Base-by-base conservation (phyloP, 2,329 filamentous ascomycete genomes). In the Paracamarosporium sp. region DNA sequence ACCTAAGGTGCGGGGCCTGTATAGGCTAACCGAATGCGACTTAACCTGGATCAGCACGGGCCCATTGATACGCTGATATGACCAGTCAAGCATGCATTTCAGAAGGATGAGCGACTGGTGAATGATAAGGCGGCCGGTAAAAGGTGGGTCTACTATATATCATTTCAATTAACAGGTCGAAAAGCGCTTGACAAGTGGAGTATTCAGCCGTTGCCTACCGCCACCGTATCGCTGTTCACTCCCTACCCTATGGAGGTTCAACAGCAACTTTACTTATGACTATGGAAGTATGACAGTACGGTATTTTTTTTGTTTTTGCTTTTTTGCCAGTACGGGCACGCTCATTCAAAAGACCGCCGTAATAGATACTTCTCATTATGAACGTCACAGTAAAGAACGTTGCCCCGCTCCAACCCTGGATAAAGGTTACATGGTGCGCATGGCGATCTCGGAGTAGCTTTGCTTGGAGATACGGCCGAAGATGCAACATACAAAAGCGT, bases 401-500 rank as follows among this genome's bases (percentile, higher is more conserved):
- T 31, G 36, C 48, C 48, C 48, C 48, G 17, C 48, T 41, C 36
- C 27, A 31, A 43, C 36, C 35, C 27, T 41, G 48, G 24, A n/a
- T n/a, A n/a, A n/a, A 51, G 48, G 46, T 38, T 50, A 50, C 31
- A 41, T 51, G 15, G n/a, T 25, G 9, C 27, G 48, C 48, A 33
- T 30, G 48, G 11, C 24, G 35, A 51, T 51, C 35, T 51, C 35
- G 17, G 43, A 27, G 43, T 51, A 33, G 48, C 36, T 31, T 17
- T 28, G 25, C 33, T 40, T 50, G 22, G 35, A 40, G 47, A n/a
- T 50, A n/a, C 25, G 17, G 20, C 15, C 15, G 9, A n/a, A 11
- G 11, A 17, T 9, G 28, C 27, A 4, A 17, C 27, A 41, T 41
- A 41, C 35, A 51, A 40, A 50, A 20, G 22, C 12, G 7, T 30